Base-by-base conservation (phyloP, 139 green algal genomes). In the Chlamydomonas schloesseri region DNA sequence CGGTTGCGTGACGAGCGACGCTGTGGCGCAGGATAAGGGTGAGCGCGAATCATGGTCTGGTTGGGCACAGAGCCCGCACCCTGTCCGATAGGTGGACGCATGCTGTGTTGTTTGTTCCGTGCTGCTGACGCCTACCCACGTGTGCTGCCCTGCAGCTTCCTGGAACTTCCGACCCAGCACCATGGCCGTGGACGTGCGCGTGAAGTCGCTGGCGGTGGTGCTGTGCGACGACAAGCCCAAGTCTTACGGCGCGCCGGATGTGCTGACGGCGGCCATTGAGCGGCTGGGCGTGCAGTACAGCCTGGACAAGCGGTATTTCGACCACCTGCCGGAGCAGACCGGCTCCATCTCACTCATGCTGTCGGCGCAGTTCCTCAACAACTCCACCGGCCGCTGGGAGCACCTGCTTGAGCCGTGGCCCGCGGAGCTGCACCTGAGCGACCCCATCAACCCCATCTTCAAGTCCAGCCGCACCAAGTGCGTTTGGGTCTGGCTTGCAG, bases 201-300 rank as follows among this genome's bases (percentile, higher is more conserved):
- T 93, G 5, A 78, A 75, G 13, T 80, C 73, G 0, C 55, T 94
- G 24, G 84, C 90, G 26, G 18, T 96, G 11, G 90, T 96, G 75
- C 90, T 98, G 57, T 98, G 96, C 91, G 95, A 97, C 83, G 96
- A 98, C 92, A 96, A 96, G 89, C 91, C 92, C 4, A 93, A 92
- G 69, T 97, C 94, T 3, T 97, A 96, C 89, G 96, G 96, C 17
- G 95, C 95, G 20, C 96, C 96, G 4, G 96, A 98, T 50, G 93
- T 98, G 58, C 89, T 98, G 80, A 91, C 95, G 77, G 83, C 89
- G 68, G 26, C 91, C 55, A 42, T 82, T 17, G 70, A 88, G 62
- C 36, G 53, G 0, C 28, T 91, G 34, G n/a, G 15, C 10, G 10
- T 88, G 0, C 28, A 75, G 26, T 79, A 88, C 33, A 73, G 17